Base-by-base conservation (phyloP, 148 eudicot genomes). In the Gaultheria prostrata region DNA sequence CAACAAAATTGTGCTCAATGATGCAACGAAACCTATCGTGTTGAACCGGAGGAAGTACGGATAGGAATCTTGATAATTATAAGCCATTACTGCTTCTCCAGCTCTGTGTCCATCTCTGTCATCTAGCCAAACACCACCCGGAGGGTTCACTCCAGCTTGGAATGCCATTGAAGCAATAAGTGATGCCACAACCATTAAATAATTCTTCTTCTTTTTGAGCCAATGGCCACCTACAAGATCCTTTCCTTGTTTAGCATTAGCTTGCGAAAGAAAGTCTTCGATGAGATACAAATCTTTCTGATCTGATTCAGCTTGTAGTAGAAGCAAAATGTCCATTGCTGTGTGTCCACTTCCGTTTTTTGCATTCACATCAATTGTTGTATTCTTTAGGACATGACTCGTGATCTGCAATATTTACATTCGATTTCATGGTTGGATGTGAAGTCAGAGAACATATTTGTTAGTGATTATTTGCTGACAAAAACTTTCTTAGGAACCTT, bases 131-230 rank as follows among this genome's bases (percentile, higher is more conserved):
- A 39, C 43, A 39, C 43, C 43, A 39, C 43, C 43, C 7, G 6
- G 43, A 39, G 43, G 43, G 43, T 4, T 39, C 43, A 39, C 43
- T 0, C 43, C 43, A 39, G 43, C 43, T 39, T 39, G 43, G 7
- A 39, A 39, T 39, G 43, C 43, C 43, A 39, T 5, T 39, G 43
- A 4, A 4, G 43, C 43, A 0, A 39, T 39, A 2, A 89, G 82
- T 4, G 88, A 84, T 0, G 89, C 88, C 20, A 84, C 89, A 10
- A 89, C 83, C 85, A 89, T 86, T 43, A 84, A 33, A 6, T 77
- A 33, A 13, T 51, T 46, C 12, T 82, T 32, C 12, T 84, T 77
- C 70, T 53, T 71, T 3, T 63, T 74, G 4, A 87, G 28, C 88
- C 84, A 77, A 20, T 69, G 77, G 10, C 65, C 53, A 3, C 65